Conservation (phyloP, 495 filamentous ascomycete species). For the Penicillium cataractarum region DNA sequence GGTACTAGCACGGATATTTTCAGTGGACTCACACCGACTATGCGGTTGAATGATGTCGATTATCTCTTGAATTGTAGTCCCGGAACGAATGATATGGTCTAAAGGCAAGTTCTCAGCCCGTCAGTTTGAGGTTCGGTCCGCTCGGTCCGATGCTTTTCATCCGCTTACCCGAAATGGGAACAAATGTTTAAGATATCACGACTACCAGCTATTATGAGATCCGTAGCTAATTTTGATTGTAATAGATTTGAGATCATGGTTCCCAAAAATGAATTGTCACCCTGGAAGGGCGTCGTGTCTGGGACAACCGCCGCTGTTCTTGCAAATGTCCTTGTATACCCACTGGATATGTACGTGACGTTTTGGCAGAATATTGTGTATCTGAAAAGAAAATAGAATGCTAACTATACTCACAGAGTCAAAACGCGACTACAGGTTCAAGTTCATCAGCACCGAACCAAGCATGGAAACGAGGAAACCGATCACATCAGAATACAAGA, state of each 20-base stretch:
- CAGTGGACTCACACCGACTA: constrained; percentile 14
- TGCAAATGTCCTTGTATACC: constrained; percentile 22
- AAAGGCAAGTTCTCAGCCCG: not conserved
- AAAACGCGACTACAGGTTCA: constrained; percentile 22
- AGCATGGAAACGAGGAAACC: not conserved
- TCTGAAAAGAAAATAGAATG: not conserved
- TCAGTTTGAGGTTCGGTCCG: constrained; percentile 13
- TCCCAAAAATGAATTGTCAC: constrained; percentile 10
- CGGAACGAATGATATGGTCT: constrained; percentile 8
- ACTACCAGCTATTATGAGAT: not conserved
- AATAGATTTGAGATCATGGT: constrained; percentile 4
- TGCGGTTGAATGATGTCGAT: constrained; percentile 28
- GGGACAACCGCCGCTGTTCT: constrained; percentile 22
- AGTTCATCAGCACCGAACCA: not conserved
- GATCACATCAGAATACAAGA: not conserved
- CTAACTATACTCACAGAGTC: constrained; percentile 4
- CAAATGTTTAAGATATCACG: not conserved
- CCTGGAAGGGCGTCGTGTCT: constrained; percentile 20
- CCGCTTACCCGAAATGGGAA: not conserved
- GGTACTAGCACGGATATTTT: constrained; percentile 13
- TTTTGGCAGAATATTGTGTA: not conserved
- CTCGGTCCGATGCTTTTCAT: constrained; percentile 12
- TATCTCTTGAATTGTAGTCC: constrained; percentile 25
- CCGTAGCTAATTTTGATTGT: not conserved
- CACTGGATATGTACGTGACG: constrained; percentile 20